Percentiles rank a stretch among this genome's conserved stretches.
phyloP scores from a whole-genome alignment of 1,284 basidiomycete genomes.

The Erythrobasidium hasegawianum region DNA sequence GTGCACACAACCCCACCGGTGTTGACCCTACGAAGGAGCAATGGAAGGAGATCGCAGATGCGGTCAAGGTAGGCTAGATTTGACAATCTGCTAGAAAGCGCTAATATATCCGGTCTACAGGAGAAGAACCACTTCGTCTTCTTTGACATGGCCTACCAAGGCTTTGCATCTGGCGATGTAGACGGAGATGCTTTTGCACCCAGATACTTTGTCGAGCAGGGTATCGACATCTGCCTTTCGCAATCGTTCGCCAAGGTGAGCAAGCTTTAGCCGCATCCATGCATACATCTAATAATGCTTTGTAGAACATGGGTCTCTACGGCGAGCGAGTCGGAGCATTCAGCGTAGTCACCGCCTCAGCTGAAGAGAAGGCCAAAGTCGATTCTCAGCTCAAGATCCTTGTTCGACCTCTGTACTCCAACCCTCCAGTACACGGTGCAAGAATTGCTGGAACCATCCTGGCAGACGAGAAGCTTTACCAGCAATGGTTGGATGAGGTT shows the following conservation, averaged over 20 bases:
- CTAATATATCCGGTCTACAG: slow-evolving; percentile 35
- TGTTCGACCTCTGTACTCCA: slow-evolving; percentile 97
- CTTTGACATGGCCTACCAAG: slow-evolving; percentile 80
- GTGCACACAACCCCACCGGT: slow-evolving; percentile 55
- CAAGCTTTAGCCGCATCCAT: slow-evolving; percentile 41
- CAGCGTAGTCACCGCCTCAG: slow-evolving; percentile 59
- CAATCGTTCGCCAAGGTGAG: slow-evolving; percentile 51
- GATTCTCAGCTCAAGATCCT: slow-evolving; percentile 56
- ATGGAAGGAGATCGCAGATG: slow-evolving; percentile 76
- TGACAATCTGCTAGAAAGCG: background rate
- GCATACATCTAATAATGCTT: slow-evolving; percentile 39
- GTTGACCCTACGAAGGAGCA: slow-evolving; percentile 72
- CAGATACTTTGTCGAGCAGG: slow-evolving; percentile 76
- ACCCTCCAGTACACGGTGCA: slow-evolving; percentile 79
- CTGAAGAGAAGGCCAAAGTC: slow-evolving; percentile 47
- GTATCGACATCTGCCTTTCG: slow-evolving; percentile 76
- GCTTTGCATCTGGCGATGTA: slow-evolving; percentile 72
- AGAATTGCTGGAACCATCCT: slow-evolving; percentile 52
- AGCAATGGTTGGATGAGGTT: slow-evolving; percentile 63
- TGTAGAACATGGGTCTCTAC: slow-evolving; percentile 85
- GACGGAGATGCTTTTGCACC: slow-evolving; percentile 88
- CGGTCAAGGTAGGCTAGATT: slow-evolving; percentile 55
- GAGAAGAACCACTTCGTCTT: slow-evolving; percentile 86
- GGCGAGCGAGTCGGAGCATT: slow-evolving; percentile 84
- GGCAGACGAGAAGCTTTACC: slow-evolving; percentile 49